A percentile compares a stretch with the other conserved stretches of the same genome.
phyloP scores from a whole-genome alignment of 805 yeast species.

The Yamadazyma phyllophila region DNA sequence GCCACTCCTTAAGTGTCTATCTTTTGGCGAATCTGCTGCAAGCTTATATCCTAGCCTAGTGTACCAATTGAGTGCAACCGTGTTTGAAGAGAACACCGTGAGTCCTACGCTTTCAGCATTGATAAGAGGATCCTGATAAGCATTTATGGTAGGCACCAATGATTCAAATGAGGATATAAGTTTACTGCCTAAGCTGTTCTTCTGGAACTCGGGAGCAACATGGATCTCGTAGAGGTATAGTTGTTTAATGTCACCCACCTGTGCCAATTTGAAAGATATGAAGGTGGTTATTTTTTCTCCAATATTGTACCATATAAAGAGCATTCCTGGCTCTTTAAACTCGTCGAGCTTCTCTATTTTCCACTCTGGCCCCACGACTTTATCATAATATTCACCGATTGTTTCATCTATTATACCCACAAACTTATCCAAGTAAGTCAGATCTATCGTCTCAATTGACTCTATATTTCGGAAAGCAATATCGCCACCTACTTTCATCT shows the following conservation, averaged over 20 bases:
- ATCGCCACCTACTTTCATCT: not conserved
- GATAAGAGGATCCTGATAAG: not conserved
- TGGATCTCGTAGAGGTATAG: conserved; percentile 61
- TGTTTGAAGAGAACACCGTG: conserved; percentile 52
- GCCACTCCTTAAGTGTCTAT: conserved; percentile 39
- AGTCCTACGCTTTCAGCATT: conserved; percentile 31
- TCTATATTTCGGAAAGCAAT: not conserved
- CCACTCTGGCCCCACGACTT: conserved; percentile 40
- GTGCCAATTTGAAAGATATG: conserved; percentile 44
- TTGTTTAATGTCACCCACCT: conserved; percentile 37
- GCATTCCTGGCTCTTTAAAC: conserved; percentile 47
- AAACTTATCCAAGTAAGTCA: conserved; percentile 8
- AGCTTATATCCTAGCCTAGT: conserved; percentile 33
- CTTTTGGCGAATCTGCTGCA: conserved; percentile 45
- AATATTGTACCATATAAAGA: conserved; percentile 35
- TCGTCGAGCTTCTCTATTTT: conserved; percentile 41
- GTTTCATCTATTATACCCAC: conserved; percentile 26
- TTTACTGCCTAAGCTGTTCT: conserved; percentile 34
- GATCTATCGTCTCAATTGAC: not conserved
- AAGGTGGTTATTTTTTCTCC: conserved; percentile 33
- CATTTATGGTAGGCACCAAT: conserved; percentile 16
- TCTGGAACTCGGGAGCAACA: conserved; percentile 33
- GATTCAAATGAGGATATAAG: conserved; percentile 38
- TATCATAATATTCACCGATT: conserved; percentile 25
- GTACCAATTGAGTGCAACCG: conserved; percentile 45